Base-by-base conservation (phyloP, 257 asterid genomes). In the Fraxinus americana region DNA sequence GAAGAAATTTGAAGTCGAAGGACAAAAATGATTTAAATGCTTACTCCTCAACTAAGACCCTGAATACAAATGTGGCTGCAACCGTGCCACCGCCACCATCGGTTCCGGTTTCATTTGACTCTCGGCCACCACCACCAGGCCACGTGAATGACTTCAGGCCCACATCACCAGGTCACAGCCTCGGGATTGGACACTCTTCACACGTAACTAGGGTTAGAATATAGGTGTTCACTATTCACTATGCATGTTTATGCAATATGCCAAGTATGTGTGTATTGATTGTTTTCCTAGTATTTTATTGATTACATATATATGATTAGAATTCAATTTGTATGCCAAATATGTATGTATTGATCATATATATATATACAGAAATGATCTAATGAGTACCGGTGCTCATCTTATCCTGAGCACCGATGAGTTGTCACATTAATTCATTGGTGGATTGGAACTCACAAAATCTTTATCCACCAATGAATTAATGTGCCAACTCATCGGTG, bases 151-250 rank as follows among this genome's bases (percentile, higher is more conserved):
- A 80, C 87, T 89, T 87, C 76, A 79, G 93, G 12, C 96, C 93
- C 14, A 90, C 92, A 0, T 67, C 82, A 50, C 96, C 93, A 2
- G 96, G 93, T 30, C 91, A 75, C 77, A 89, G 96, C 79, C 96
- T 92, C 4, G 92, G 92, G 36, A 89, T 89, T 59, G 93, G 96
- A 6, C 88, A 90, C 79, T 77, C 81, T 67, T 54, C 76, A 11
- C 75, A 67, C 61, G 69, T 63, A 76, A 77, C 70, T 83, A 67
- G 79, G 54, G 61, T 72, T 73, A 52, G 78, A 72, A 68, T 25
- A 25, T 48, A 74, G 78, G 83, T 25, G 32, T 63, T 23, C 34
- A 23, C 32, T 61, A 9, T n/a, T 54, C 65, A 1, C 27, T 2
- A n/a, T 48, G 19, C 57, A 13, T 16, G n/a, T 4, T 14, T 41